Evolutionary conservation across 805 yeast genomes (phyloP).

Genomic region (Spathaspora girioi): DNA sequence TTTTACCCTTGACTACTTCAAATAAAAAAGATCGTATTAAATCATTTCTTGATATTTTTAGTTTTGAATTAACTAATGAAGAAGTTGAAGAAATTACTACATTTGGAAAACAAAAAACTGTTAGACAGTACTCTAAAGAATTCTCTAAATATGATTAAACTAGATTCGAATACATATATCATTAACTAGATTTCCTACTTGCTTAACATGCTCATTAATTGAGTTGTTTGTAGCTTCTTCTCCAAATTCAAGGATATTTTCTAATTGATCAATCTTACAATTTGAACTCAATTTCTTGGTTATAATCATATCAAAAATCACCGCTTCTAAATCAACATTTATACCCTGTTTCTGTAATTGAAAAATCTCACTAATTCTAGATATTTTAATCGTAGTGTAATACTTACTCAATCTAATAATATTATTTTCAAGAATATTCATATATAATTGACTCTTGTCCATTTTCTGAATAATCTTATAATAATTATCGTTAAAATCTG

Average conservation of each 20-base stretch:
- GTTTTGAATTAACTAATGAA: constrained; percentile 42
- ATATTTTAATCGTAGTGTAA: constrained; percentile 22
- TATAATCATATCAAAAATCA: constrained; percentile 32
- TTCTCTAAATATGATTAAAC: constrained; percentile 13
- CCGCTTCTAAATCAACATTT: constrained; percentile 18
- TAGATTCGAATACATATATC: constrained; percentile 9
- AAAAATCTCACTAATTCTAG: constrained; percentile 18
- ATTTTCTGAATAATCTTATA: constrained; percentile 7
- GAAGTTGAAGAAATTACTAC: constrained; percentile 36
- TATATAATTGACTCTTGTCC: constrained; percentile 10
- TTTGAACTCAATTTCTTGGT: constrained; percentile 25
- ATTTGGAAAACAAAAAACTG: constrained; percentile 17
- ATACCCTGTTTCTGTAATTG: constrained; percentile 6
- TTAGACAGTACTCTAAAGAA: constrained; percentile 22
- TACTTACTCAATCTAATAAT: constrained; percentile 25
- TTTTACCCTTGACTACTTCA: constrained; percentile 46
- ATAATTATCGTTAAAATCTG: constrained; percentile 1
- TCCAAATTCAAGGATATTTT: constrained; percentile 19
- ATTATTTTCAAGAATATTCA: constrained; percentile 29
- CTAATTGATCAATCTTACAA: constrained; percentile 32
- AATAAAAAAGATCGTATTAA: constrained; percentile 37
- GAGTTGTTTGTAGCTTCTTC: constrained; percentile 10
- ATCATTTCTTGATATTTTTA: constrained; percentile 28
- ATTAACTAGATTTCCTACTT: constrained; percentile 23
- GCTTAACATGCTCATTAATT: constrained; percentile 21